Percentiles rank a stretch among this genome's conserved stretches.
Conservation (phyloP, 345 rosid genomes). For the Hibiscus syriacus region DNA sequence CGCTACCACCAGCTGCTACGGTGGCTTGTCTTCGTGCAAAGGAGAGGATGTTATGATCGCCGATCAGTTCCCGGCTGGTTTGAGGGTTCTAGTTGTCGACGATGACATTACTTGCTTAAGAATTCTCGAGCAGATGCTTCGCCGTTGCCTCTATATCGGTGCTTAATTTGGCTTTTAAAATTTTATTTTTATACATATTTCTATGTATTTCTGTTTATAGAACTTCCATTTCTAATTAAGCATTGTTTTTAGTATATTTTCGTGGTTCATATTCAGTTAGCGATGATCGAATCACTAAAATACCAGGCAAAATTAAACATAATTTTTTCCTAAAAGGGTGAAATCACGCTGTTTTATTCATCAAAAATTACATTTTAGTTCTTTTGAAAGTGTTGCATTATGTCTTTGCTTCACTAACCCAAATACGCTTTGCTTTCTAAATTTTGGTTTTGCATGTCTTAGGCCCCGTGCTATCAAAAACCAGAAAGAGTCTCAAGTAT, state of each 20-base stretch:
- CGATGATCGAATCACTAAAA: neutral
- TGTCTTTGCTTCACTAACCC: too few species aligned
- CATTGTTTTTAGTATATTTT: neutral
- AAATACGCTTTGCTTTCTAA: too few species aligned
- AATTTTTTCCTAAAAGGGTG: neutral
- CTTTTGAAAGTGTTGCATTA: too few species aligned
- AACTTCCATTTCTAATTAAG: too few species aligned
- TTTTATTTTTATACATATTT: neutral
- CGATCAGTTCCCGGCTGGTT: conserved; percentile 61
- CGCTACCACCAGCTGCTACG: conserved; percentile 7
- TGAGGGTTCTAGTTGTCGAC: conserved; percentile 75
- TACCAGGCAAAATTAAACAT: neutral
- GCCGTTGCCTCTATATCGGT: conserved; percentile 55
- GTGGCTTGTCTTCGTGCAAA: conserved; percentile 6
- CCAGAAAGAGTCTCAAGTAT: neutral
- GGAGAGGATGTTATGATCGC: conserved; percentile 18
- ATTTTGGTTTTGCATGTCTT: too few species aligned
- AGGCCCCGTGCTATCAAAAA: neutral
- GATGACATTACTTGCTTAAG: conserved; percentile 59
- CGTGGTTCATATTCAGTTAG: neutral
- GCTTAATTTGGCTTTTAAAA: neutral
- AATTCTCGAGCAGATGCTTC: conserved; percentile 21
- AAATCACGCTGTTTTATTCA: neutral
- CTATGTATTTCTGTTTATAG: neutral
- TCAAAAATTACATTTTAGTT: neutral